Evolutionary conservation across 495 filamentous ascomycete genomes (phyloP), one percentile per base, ranked within the genome.

Genomic region (Penicillium antarcticum): DNA sequence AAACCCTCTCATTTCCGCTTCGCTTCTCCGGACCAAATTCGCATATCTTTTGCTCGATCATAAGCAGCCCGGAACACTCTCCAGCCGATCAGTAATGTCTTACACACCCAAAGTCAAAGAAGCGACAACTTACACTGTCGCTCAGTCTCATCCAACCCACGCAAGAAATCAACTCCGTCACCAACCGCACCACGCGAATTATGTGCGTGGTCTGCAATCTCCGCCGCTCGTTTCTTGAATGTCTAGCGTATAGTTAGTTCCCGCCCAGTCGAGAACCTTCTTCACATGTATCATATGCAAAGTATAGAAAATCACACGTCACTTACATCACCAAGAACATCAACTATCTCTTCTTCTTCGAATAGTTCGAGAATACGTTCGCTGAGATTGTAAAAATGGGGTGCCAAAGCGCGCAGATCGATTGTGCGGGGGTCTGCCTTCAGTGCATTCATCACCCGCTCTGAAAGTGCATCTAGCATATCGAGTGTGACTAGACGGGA

Each of bases 111-210:
- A 31, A 40, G 5, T 19, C 12, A 38, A 29, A 42, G 21, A 42
- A 23, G 23, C 39, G 23, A 51, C 17, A 26, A 74, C 78, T 54
- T 66, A 88, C 86, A 70, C 53, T 84, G 82, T 63, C 95, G 80
- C 73, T 98, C 94, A 61, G 79, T 88, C 73, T 98, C 94, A 60
- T 97, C 94, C 46, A 98, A 66, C 0, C 94, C 91, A 35, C 87
- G 76, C 53, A 97, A 71, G 59, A 97, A 98, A 50, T 96, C 94
- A 19, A 86, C 87, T 5, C 87, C 87, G 24, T 87, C 86, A 1
- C 83, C 87, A 14, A 89, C 68, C 0, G 80, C 86, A 13, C 87
- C 87, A 3, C 88, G 84, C 4, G 88, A 85, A 66, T 97, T 96
- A 54, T 90, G 85, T 1, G 94, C 94, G 55, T 96, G 88, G 54